phyloP scores from a whole-genome alignment of 2,329 filamentous ascomycete species.

The Fusarium floridanum region DNA sequence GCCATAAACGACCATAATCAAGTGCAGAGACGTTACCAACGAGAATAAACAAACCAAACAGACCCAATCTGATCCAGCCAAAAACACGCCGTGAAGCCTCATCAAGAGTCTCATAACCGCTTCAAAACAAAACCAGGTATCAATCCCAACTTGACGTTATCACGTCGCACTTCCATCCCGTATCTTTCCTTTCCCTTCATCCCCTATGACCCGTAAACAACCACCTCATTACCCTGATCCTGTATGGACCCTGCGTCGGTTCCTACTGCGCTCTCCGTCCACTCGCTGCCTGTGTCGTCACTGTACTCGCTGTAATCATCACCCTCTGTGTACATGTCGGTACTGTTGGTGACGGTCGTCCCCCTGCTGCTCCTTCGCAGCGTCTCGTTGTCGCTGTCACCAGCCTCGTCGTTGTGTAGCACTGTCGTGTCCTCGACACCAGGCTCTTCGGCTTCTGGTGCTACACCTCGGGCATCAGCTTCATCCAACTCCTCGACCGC shows the following conservation, averaged over 20 bases:
- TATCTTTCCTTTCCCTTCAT: constrained; percentile 11
- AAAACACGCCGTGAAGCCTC: constrained; percentile 8
- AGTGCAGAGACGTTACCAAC: not conserved
- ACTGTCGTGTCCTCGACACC: constrained; percentile 46
- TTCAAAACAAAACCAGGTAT: constrained; percentile 30
- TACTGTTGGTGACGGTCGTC: constrained; percentile 60
- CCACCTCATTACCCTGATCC: constrained; percentile 52
- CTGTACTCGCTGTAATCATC: constrained; percentile 57
- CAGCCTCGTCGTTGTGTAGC: constrained; percentile 40
- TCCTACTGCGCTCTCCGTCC: constrained; percentile 60
- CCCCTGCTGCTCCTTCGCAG: constrained; percentile 63
- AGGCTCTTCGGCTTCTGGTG: constrained; percentile 33
- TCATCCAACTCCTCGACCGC: constrained; percentile 69
- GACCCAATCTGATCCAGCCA: not conserved
- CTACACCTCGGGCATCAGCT: constrained; percentile 40
- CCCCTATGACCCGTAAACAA: constrained; percentile 50
- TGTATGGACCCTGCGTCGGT: constrained; percentile 45
- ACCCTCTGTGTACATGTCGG: constrained; percentile 53
- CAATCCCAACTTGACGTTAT: constrained; percentile 13
- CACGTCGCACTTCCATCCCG: constrained; percentile 2
- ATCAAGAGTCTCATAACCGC: constrained; percentile 10
- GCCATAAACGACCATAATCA: not conserved
- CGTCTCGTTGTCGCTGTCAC: constrained; percentile 65
- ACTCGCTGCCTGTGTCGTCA: constrained; percentile 62
- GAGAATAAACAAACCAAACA: not conserved